phyloP scores from a whole-genome alignment of 176 grass and related monocot genomes.

The Eragrostis nindensis region DNA sequence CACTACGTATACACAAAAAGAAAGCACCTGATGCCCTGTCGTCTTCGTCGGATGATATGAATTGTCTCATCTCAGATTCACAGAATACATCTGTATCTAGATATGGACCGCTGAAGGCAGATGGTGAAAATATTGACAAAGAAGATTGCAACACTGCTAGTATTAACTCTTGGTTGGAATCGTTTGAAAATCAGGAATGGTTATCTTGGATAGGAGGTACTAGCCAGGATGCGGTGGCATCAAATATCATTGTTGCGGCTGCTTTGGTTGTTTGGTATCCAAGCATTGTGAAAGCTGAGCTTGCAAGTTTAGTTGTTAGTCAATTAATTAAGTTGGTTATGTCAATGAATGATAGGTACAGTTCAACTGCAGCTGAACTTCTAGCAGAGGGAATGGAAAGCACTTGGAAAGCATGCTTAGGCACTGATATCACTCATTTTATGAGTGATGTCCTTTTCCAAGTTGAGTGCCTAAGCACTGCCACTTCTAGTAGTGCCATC shows the following conservation, averaged over 20 bases:
- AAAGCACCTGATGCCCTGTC: conserved; percentile 43
- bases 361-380: conserved; percentile 92
- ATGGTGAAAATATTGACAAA: conserved; percentile 42
- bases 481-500: conserved; percentile 56
- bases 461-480: conserved; percentile 82
- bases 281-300: conserved; percentile 78
- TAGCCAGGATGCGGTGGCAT: conserved; percentile 82
- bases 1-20: conserved; percentile 64
- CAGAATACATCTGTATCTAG: conserved; percentile 44
- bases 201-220: conserved; percentile 83
- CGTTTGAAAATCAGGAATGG: conserved; percentile 95
- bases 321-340: conserved; percentile 93
- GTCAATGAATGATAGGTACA: conserved; percentile 91
- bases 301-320: conserved; percentile 78
- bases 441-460: conserved; percentile 90
- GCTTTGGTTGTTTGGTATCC: conserved; percentile 99
- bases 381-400: conserved; percentile 94
- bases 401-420: conserved; percentile 86
- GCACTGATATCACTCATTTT: conserved; percentile 73
- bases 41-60: conserved; percentile 40
- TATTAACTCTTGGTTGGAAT: conserved; percentile 82
- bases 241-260: conserved; percentile 94
- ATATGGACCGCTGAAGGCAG: conserved; percentile 34
- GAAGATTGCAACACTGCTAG: conserved; percentile 50
- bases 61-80: conserved; percentile 30